phyloP scores from a whole-genome alignment of 768 basidiomycete genomes.

The Auriculariales sp. region DNA sequence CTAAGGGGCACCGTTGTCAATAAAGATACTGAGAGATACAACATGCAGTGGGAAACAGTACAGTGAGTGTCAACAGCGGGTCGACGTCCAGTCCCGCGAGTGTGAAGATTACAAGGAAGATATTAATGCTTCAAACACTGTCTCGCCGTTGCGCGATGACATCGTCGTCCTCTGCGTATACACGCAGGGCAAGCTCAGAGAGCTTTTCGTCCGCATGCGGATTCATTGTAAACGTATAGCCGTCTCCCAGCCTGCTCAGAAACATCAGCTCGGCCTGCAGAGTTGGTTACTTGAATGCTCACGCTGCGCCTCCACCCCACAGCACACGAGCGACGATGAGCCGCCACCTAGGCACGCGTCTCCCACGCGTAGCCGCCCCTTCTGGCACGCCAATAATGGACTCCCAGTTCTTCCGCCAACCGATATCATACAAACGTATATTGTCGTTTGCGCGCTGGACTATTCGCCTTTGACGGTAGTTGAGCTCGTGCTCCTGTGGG shows the following conservation, averaged over 20 bases:
- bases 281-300: constrained; percentile 14
- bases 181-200: constrained; percentile 43
- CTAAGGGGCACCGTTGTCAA: too few species aligned
- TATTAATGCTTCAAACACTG: too few species aligned
- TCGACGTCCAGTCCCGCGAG: too few species aligned
- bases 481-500: constrained; percentile 58
- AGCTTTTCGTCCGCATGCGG: constrained; percentile 52
- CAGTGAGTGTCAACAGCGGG: too few species aligned
- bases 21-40: too few species aligned
- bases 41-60: too few species aligned
- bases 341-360: constrained; percentile 15
- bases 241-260: constrained; percentile 43
- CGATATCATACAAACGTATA: constrained; percentile 57
- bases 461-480: constrained; percentile 44
- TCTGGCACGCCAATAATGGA: constrained; percentile 46
- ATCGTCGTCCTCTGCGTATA: constrained; percentile 39
- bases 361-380: constrained; percentile 1
- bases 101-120: too few species aligned
- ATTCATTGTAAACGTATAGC: constrained; percentile 52
- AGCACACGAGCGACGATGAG: constrained; percentile 40
- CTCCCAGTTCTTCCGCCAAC: constrained; percentile 54
- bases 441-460: constrained; percentile 48
- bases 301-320: constrained; percentile 49
- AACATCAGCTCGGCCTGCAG: neutral
- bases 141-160: too few species aligned